phyloP scores from a whole-genome alignment of 345 rosid genomes.

The Aurinia saxatilis region DNA sequence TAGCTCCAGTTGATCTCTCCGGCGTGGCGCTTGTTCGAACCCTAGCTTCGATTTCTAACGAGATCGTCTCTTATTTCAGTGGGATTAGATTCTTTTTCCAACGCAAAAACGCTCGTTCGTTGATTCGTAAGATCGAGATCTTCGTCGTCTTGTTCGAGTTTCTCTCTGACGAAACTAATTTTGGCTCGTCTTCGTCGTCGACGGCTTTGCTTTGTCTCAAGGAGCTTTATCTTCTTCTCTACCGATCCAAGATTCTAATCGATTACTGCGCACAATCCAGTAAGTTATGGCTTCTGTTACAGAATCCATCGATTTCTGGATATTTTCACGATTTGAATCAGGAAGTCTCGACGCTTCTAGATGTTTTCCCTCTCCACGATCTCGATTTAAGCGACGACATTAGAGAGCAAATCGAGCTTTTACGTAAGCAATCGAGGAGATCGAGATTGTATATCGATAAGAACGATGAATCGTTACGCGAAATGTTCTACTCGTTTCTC shows the following conservation, averaged over 20 bases:
- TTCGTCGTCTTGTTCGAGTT: constrained; percentile 57
- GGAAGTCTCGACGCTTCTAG: constrained; percentile 81
- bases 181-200: constrained; percentile 9
- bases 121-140: constrained; percentile 64
- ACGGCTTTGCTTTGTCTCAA: constrained; percentile 66
- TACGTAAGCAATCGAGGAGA: constrained; percentile 55
- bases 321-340: constrained; percentile 93
- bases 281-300: constrained; percentile 87
- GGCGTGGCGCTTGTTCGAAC: constrained; percentile 60
- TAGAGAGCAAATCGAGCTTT: constrained; percentile 67
- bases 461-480: constrained; percentile 61
- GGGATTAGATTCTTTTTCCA: constrained; percentile 48
- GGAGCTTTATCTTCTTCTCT: constrained; percentile 82
- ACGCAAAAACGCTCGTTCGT: constrained; percentile 63
- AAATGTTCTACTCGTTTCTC: constrained; percentile 47
- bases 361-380: constrained; percentile 66
- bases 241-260: constrained; percentile 73
- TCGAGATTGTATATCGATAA: constrained; percentile 52
- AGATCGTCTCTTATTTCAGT: constrained; percentile 48
- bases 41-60: constrained; percentile 52
- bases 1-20: constrained; percentile 78
- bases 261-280: constrained; percentile 77
- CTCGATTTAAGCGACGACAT: constrained; percentile 61
- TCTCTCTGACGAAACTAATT: constrained; percentile 44
- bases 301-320: constrained; percentile 72